Base-by-base conservation (phyloP, 2,329 filamentous ascomycete species). In the Paraphoma chrysanthemicola region DNA sequence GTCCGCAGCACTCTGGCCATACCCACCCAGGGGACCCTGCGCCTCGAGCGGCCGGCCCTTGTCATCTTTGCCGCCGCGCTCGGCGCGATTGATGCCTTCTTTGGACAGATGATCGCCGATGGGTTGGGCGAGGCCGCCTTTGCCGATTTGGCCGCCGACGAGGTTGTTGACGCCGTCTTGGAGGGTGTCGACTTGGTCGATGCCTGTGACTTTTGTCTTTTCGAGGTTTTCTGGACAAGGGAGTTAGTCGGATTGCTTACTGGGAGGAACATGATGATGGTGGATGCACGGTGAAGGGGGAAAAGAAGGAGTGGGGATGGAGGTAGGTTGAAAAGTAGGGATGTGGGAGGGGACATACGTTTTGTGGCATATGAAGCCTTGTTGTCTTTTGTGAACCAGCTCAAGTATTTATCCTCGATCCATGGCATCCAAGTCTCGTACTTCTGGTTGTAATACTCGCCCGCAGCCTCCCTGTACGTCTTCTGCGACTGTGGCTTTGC, bases 351-450 rank as follows among this genome's bases (percentile, higher is more conserved):
- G 8, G 16, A 74, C 79, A 33, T 74, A 90, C 89, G 83, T 76
- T 89, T 91, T 1, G 88, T 83, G 6, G 86, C 81, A 68, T 92
- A 92, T 71, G 85, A 88, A 5, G 88, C 85, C 77, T 92, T 91
- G 82, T 92, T 92, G 71, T 91, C 88, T 60, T 88, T 89, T 67
- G 88, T 90, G 76, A 91, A 91, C 82, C 86, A 91, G 50, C 83
- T 81, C 29, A 92, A 82, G 73, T 90, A 91, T 56, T 86, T 76
- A 73, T 92, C 90, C 75, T 92, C 89, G 54, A 91, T 79, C 89
- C 90, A 92, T 1, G 90, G 90, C 72, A 91, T 84, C 90, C 90
- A 92, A 67, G 78, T 83, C 71, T 92, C 88, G 77, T 92, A 91
- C 74, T 91, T 87, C 52, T 84, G 78, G 78, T 90, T 88, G 81